Evolutionary conservation across 371 early-diverging fungal genomes (phyloP).

Genomic region (Apophysomyces variabilis): DNA sequence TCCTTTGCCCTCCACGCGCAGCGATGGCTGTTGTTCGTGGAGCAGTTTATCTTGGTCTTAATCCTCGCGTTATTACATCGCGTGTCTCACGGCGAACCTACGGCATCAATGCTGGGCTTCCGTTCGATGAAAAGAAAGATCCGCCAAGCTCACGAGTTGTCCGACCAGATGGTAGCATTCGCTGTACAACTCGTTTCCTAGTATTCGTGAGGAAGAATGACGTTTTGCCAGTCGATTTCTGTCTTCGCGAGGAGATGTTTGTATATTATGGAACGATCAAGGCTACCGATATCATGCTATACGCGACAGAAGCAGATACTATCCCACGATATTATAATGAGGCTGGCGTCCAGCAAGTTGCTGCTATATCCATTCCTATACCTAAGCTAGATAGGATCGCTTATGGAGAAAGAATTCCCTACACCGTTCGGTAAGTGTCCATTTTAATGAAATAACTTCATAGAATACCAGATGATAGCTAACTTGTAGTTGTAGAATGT

Average conservation of each 20-base stretch:
- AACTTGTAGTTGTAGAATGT: conserved; percentile 39
- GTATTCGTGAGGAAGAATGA: conserved; percentile 48
- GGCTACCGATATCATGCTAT: conserved; percentile 50
- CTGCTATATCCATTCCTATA: conserved; percentile 51
- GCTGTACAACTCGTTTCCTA: conserved; percentile 50
- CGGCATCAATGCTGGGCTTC: conserved; percentile 64
- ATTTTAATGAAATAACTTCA: neutral
- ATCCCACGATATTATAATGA: conserved; percentile 48
- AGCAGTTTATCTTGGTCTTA: conserved; percentile 55
- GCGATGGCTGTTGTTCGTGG: conserved; percentile 56
- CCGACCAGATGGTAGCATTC: conserved; percentile 50
- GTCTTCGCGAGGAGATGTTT: conserved; percentile 52
- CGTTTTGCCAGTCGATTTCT: conserved; percentile 46
- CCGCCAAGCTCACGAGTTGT: conserved; percentile 37
- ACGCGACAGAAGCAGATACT: conserved; percentile 43
- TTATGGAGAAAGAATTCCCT: conserved; percentile 42
- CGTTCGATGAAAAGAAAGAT: conserved; percentile 47
- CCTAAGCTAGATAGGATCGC: conserved; percentile 37
- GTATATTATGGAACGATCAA: conserved; percentile 51
- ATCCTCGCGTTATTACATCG: conserved; percentile 54
- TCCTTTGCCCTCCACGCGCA: conserved; percentile 49
- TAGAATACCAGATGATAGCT: neutral
- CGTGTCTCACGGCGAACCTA: conserved; percentile 65
- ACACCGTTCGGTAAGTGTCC: conserved; percentile 41
- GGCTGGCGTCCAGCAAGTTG: conserved; percentile 41